Conservation (phyloP, 495 filamentous ascomycete species). For the Aspergillus olivimuriae region DNA sequence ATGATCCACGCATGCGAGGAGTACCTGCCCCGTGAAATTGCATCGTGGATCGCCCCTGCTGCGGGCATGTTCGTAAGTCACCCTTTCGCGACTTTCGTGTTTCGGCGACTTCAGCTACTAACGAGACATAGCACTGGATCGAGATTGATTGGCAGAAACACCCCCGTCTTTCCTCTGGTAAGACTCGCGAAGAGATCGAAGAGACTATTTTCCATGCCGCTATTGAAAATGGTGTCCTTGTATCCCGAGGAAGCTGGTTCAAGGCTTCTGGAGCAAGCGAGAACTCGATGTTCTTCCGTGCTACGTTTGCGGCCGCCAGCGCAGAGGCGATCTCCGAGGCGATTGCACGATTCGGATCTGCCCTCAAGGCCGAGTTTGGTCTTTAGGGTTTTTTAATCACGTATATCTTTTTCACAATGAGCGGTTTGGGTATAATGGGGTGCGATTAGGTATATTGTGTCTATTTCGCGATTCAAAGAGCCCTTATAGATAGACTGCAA, state of each 20-base stretch:
- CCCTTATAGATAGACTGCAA: no score
- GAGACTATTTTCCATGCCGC: slow-evolving; percentile 73
- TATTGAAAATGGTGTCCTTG: slow-evolving; percentile 64
- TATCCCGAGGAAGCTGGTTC: slow-evolving; percentile 88
- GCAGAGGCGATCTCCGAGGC: slow-evolving; percentile 71
- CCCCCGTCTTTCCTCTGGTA: slow-evolving; percentile 49
- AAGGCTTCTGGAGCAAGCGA: slow-evolving; percentile 48
- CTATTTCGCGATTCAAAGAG: no score
- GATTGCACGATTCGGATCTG: slow-evolving; percentile 66
- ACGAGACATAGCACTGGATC: slow-evolving; percentile 74
- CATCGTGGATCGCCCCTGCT: slow-evolving; percentile 73
- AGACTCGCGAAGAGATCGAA: slow-evolving; percentile 64
- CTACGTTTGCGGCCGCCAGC: slow-evolving; percentile 79
- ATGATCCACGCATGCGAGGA: slow-evolving; percentile 80
- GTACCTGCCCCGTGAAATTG: slow-evolving; percentile 67
- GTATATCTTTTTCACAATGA: no score
- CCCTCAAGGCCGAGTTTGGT: slow-evolving; percentile 59
- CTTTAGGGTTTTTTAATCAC: slow-evolving; percentile 14
- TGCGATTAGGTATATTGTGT: no score
- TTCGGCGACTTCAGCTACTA: background rate
- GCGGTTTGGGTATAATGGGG: no score
- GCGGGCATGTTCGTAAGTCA: slow-evolving; percentile 99
- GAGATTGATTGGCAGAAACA: slow-evolving; percentile 69
- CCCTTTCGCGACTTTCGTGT: no score
- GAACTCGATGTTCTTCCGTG: slow-evolving; percentile 70